These are phyloP conservation scores for Diversispora eburnea DNA, from an alignment of 192 early-diverging fungal genomes.

Conservation along the genomic window DNA sequence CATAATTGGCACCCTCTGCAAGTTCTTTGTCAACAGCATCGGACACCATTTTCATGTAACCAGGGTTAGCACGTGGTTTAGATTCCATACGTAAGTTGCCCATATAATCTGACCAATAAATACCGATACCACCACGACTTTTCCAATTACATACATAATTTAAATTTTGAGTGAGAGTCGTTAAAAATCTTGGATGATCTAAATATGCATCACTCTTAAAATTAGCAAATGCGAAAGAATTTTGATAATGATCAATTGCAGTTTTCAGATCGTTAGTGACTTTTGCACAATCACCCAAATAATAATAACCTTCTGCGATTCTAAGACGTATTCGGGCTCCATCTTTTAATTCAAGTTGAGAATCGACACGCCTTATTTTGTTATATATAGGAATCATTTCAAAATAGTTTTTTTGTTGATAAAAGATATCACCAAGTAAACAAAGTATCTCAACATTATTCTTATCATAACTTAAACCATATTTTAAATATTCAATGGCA, in stretches of 20 bases:
- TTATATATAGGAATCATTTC: too few species aligned
- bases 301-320: not conserved
- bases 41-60: slow-evolving; percentile 73
- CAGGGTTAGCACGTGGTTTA: slow-evolving; percentile 32
- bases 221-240: not conserved
- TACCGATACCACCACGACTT: slow-evolving; percentile 64
- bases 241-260: not conserved
- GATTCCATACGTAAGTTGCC: slow-evolving; percentile 23
- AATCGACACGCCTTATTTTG: too few species aligned
- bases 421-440: too few species aligned
- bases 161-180: not conserved
- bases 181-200: not conserved
- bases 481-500: too few species aligned
- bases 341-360: not conserved
- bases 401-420: too few species aligned
- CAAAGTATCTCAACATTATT: too few species aligned
- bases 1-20: slow-evolving; percentile 57
- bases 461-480: too few species aligned
- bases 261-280: not conserved
- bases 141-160: slow-evolving; percentile 72
- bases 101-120: slow-evolving; percentile 36
- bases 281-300: not conserved
- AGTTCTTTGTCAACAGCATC: slow-evolving; percentile 81
- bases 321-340: not conserved
- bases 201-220: not conserved